A percentile compares a stretch with the other conserved stretches of the same genome.
Evolutionary conservation across 2,329 filamentous ascomycete genomes (phyloP).

Genomic region (Emericellopsis cladophorae): DNA sequence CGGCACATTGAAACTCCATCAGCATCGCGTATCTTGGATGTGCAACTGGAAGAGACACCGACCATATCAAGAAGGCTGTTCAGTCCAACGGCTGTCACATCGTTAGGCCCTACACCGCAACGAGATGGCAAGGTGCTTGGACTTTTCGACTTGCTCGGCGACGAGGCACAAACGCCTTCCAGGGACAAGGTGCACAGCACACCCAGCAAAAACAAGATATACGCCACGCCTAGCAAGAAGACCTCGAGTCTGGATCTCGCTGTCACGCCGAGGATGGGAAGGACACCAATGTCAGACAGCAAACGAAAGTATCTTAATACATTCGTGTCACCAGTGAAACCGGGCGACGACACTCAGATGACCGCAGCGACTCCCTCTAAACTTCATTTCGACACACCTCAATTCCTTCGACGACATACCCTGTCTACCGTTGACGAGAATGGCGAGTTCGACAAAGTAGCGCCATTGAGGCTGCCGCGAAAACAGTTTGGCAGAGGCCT

Average conservation of each 20-base stretch:
- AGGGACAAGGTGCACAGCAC: background rate
- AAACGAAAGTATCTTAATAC: constrained; percentile 49
- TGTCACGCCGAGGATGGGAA: constrained; percentile 19
- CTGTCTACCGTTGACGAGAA: constrained; percentile 45
- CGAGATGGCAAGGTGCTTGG: constrained; percentile 66
- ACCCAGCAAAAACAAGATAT: constrained; percentile 5
- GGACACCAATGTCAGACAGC: constrained; percentile 41
- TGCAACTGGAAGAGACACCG: constrained; percentile 40
- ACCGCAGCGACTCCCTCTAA: constrained; percentile 36
- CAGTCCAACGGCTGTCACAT: constrained; percentile 43
- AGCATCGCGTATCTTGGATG: constrained; percentile 22
- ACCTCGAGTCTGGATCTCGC: constrained; percentile 15
- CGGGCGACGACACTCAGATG: constrained; percentile 23
- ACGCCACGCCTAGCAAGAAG: constrained; percentile 36
- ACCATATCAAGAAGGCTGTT: constrained; percentile 46
- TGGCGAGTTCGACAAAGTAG: constrained; percentile 31
- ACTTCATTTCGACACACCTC: constrained; percentile 53
- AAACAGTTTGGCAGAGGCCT: constrained; percentile 56
- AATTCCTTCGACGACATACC: constrained; percentile 45
- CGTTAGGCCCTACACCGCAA: constrained; percentile 68
- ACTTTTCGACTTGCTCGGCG: constrained; percentile 57
- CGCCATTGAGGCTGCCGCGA: constrained; percentile 38
- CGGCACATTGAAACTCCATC: constrained; percentile 34
- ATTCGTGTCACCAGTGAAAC: constrained; percentile 52
- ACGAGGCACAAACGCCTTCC: constrained; percentile 19